Conservation (phyloP, 192 early-diverging fungal species). For the Coemansia sp. region DNA sequence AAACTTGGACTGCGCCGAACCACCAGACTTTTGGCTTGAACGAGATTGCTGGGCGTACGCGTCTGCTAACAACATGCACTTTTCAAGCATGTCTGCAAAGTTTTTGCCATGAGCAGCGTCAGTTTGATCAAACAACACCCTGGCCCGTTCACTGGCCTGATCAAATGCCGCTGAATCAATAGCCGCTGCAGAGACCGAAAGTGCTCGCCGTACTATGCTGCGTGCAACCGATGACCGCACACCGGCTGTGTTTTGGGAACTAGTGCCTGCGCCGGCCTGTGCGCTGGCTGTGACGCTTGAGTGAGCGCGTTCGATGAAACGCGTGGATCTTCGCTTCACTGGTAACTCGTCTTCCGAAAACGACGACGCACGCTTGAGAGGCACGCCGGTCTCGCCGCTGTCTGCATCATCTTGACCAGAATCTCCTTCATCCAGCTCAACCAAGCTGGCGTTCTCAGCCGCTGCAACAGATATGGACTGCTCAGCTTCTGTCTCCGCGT, state of each 20-base stretch:
- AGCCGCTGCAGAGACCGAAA: slow-evolving; percentile 6
- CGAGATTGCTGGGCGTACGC: not conserved
- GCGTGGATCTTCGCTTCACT: slow-evolving; percentile 42
- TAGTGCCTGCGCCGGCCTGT: not conserved
- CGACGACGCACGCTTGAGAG: slow-evolving; percentile 26
- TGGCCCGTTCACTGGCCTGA: slow-evolving; percentile 5
- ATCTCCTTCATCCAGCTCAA: not conserved
- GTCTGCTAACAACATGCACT: not conserved
- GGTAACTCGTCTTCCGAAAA: slow-evolving; percentile 49
- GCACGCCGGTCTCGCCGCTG: not conserved
- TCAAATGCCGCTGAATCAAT: slow-evolving; percentile 15
- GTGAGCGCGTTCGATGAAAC: slow-evolving; percentile 41
- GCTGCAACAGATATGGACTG: not conserved
- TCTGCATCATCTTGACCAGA: not conserved
- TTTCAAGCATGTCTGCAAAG: slow-evolving; percentile 6
- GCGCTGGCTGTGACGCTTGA: not conserved
- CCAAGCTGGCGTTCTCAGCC: not conserved
- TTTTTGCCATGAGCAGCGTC: not conserved
- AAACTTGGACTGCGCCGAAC: not conserved
- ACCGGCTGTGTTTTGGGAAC: not conserved
- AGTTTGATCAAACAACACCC: slow-evolving; percentile 9
- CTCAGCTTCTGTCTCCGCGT: not conserved
- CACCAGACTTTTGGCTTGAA: not conserved
- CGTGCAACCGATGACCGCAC: slow-evolving; percentile 5
- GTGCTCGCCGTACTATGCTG: not conserved